A percentile compares a stretch with the other conserved stretches of the same genome.
Evolutionary conservation across 1,139 yeast species (phyloP).

Genomic region (Protomyces lactucae-debilis): DNA sequence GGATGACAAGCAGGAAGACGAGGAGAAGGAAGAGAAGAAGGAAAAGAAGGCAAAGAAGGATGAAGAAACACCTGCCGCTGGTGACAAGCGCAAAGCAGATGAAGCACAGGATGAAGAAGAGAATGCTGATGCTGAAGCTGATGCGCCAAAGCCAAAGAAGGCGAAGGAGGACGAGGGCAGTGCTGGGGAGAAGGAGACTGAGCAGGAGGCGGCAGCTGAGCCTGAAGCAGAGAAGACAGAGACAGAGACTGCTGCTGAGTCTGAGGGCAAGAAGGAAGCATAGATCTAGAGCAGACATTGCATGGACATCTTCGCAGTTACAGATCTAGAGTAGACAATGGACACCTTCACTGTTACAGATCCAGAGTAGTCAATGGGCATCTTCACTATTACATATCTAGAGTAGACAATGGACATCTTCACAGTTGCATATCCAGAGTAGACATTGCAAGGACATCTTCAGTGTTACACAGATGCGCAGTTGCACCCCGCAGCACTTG

Average conservation of each 20-base stretch:
- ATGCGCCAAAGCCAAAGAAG: neutral
- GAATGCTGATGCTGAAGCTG: neutral
- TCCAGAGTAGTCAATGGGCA: too few relatives aligned
- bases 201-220: neutral
- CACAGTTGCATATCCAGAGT: too few relatives aligned
- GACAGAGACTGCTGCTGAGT: neutral
- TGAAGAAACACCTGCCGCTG: neutral
- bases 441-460: too few relatives aligned
- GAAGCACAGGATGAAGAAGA: neutral
- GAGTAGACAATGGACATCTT: too few relatives aligned
- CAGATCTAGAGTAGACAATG: too few relatives aligned
- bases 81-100: neutral
- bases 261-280: neutral
- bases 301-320: neutral
- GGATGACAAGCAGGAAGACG: neutral
- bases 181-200: neutral
- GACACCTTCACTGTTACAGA: too few relatives aligned
- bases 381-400: too few relatives aligned
- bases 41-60: neutral
- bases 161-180: neutral
- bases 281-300: neutral
- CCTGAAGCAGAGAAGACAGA: neutral
- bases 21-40: neutral
- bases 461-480: too few relatives aligned
- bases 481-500: too few relatives aligned